Conservation (phyloP, 2,329 filamentous ascomycete genomes). For the Fusarium denticulatum region DNA sequence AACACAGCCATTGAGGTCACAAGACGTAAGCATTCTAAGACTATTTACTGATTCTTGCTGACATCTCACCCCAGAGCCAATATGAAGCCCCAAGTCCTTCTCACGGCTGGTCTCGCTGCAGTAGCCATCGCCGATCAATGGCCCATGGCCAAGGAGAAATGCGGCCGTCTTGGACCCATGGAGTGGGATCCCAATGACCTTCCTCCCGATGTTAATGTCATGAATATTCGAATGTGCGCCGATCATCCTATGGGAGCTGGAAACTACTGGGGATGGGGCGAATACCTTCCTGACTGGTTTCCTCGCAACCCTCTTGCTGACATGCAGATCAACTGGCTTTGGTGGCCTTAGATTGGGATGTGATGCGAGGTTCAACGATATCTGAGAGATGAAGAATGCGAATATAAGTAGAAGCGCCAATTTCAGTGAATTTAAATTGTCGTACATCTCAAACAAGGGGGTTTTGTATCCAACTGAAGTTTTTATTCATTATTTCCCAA, state of each 20-base stretch:
- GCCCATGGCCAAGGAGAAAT: constrained; percentile 10
- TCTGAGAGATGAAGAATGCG: too few species aligned
- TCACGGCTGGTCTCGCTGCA: background rate
- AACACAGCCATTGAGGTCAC: background rate
- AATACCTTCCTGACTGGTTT: constrained; percentile 26
- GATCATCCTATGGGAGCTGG: constrained; percentile 21
- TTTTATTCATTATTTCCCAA: background rate
- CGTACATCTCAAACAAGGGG: background rate
- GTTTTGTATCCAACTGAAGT: background rate
- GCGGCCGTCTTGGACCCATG: constrained; percentile 26
- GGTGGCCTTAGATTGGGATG: background rate
- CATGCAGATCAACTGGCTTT: background rate
- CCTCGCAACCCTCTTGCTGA: constrained; percentile 22
- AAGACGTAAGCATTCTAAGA: background rate
- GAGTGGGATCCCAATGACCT: constrained; percentile 23
- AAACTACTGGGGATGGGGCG: constrained; percentile 28
- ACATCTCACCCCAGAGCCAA: background rate
- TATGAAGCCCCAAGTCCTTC: constrained; percentile 10
- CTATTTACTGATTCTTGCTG: background rate
- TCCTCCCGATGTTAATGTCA: background rate
- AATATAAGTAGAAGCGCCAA: background rate
- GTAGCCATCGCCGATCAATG: constrained; percentile 8
- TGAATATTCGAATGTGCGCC: constrained; percentile 13
- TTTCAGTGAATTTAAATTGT: background rate
- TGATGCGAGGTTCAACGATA: too few species aligned